These are phyloP conservation scores for Dothistroma septosporum DNA, from an alignment of 2,329 filamentous ascomycete species.

Conservation along the genomic window DNA sequence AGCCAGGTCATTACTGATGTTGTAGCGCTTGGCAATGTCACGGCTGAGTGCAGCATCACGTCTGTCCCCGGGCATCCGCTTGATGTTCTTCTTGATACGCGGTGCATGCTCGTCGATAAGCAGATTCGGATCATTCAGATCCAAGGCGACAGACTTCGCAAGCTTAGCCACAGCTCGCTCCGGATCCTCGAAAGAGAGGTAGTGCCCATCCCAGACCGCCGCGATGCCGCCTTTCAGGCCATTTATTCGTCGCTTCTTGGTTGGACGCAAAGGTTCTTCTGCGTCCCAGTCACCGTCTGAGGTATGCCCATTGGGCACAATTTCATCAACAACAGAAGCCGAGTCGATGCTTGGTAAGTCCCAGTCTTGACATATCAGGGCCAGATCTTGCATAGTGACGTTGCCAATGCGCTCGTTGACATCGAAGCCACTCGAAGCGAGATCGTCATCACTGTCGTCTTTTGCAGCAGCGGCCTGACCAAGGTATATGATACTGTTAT, in stretches of 20 bases:
- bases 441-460: conserved; percentile 47
- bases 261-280: conserved; percentile 39
- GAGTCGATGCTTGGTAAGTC: conserved; percentile 57
- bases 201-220: conserved; percentile 18
- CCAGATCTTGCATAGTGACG: conserved; percentile 73
- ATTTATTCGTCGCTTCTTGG: conserved; percentile 63
- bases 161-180: conserved; percentile 67
- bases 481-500: conserved; percentile 41
- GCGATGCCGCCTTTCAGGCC: conserved; percentile 18
- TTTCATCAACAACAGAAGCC: conserved; percentile 34
- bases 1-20: conserved; percentile 91
- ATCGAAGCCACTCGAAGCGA: conserved; percentile 50
- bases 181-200: conserved; percentile 69
- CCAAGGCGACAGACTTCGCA: conserved; percentile 74
- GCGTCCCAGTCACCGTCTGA: conserved; percentile 36
- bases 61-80: conserved; percentile 51
- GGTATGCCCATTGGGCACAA: conserved; percentile 16
- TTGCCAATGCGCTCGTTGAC: conserved; percentile 67
- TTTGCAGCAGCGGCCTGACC: conserved; percentile 53
- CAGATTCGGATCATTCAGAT: conserved; percentile 82
- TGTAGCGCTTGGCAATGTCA: conserved; percentile 77
- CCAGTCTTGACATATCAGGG: conserved; percentile 85
- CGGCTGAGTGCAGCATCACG: conserved; percentile 66
- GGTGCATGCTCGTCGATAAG: conserved; percentile 74
- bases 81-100: conserved; percentile 54